Evolutionary conservation across 2,329 filamentous ascomycete genomes (phyloP).

Genomic region (Botryosphaeria agaves): DNA sequence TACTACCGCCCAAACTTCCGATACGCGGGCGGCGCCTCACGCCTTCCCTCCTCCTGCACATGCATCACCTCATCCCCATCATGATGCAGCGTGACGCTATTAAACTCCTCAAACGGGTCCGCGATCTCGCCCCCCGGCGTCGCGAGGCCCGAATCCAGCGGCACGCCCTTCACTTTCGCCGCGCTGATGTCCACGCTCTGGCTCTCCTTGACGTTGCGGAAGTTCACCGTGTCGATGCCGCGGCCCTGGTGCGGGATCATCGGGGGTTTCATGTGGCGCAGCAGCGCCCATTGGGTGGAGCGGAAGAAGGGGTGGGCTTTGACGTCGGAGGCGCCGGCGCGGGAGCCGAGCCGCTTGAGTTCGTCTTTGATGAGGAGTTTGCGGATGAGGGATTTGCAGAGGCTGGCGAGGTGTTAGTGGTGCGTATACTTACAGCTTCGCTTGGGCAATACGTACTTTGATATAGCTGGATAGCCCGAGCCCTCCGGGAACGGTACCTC

Average conservation of each 20-base stretch:
- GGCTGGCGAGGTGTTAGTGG: slow-evolving; percentile 34
- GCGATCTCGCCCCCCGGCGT: slow-evolving; percentile 68
- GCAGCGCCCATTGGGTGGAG: slow-evolving; percentile 87
- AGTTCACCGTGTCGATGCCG: slow-evolving; percentile 88
- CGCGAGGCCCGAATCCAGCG: slow-evolving; percentile 66
- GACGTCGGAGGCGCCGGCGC: slow-evolving; percentile 90
- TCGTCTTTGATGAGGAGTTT: slow-evolving; percentile 98
- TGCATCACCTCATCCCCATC: slow-evolving; percentile 70
- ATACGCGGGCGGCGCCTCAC: neutral
- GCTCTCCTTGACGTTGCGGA: slow-evolving; percentile 94
- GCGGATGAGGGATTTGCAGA: slow-evolving; percentile 91
- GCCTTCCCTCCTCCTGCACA: slow-evolving; percentile 6
- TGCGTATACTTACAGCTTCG: neutral
- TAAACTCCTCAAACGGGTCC: slow-evolving; percentile 97
- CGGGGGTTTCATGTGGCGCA: slow-evolving; percentile 93
- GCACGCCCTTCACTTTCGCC: slow-evolving; percentile 53
- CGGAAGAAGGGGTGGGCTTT: slow-evolving; percentile 95
- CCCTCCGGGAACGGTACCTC: slow-evolving; percentile 94
- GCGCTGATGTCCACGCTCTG: slow-evolving; percentile 77
- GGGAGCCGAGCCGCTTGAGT: slow-evolving; percentile 77
- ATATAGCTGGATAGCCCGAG: slow-evolving; percentile 65
- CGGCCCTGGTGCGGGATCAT: slow-evolving; percentile 86
- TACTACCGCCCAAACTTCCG: neutral
- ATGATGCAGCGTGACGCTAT: slow-evolving; percentile 92
- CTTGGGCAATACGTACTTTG: slow-evolving; percentile 50